Evolutionary conservation across 805 yeast species (phyloP).

Genomic region (Sporopachydermia quercuum): DNA sequence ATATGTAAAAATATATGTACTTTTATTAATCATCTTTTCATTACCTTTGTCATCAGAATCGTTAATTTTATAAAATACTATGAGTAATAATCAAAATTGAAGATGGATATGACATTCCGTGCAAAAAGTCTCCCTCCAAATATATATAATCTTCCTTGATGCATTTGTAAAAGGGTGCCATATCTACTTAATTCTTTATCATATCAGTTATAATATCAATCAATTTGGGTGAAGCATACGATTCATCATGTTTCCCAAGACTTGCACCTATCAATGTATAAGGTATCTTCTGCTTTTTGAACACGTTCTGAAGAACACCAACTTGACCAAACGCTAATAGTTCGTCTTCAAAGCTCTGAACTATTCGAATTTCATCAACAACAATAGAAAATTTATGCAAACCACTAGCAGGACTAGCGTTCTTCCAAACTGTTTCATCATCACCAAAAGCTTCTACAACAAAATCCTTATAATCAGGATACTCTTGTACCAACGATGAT

Average conservation of each 20-base stretch:
- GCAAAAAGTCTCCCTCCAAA: no score
- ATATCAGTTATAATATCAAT: no score
- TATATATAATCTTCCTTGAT: no score
- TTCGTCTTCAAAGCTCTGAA: constrained; percentile 59
- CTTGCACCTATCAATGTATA: constrained; percentile 18
- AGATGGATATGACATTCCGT: no score
- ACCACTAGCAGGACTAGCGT: constrained; percentile 11
- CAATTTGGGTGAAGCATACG: background rate
- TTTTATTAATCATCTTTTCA: no score
- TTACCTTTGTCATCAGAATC: no score
- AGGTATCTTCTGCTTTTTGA: constrained; percentile 13
- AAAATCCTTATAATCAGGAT: constrained; percentile 42
- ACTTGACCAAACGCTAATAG: constrained; percentile 41
- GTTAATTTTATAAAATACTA: no score
- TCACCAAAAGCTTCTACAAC: constrained; percentile 42
- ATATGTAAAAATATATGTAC: no score
- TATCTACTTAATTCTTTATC: no score
- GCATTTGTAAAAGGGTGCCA: no score
- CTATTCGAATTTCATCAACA: constrained; percentile 20
- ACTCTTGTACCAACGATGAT: constrained; percentile 35
- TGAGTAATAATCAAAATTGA: no score
- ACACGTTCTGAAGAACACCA: constrained; percentile 20
- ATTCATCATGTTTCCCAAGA: constrained; percentile 50
- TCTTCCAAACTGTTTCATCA: constrained; percentile 14
- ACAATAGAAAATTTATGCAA: constrained; percentile 4